A percentile compares a stretch with the other conserved stretches of the same genome.
These are phyloP conservation scores for Rostrohypoxylon terebratum DNA, from an alignment of 495 filamentous ascomycete genomes.

Conservation along the genomic window DNA sequence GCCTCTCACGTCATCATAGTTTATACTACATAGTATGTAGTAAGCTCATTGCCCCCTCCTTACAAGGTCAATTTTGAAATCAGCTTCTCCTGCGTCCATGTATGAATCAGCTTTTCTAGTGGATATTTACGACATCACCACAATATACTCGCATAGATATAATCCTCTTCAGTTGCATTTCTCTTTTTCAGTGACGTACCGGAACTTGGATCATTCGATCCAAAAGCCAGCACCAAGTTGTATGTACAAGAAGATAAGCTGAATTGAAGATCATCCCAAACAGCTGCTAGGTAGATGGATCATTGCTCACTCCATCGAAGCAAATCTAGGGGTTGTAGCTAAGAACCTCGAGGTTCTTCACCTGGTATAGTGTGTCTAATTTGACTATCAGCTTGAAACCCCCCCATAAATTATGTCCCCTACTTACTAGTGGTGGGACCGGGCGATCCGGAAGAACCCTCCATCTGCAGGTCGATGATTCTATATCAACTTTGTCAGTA, in stretches of 20 bases:
- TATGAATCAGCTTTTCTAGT: background rate
- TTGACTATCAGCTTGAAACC: background rate
- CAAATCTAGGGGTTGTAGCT: conserved; percentile 53
- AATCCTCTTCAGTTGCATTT: background rate
- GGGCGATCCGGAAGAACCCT: conserved; percentile 61
- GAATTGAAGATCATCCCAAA: background rate
- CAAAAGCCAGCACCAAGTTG: background rate
- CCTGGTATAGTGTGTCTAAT: conserved; percentile 57
- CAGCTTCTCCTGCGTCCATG: background rate
- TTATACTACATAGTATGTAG: background rate
- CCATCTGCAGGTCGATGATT: conserved; percentile 64
- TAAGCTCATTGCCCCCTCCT: background rate
- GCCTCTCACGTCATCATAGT: background rate
- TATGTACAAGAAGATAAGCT: background rate
- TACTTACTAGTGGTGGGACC: conserved; percentile 57
- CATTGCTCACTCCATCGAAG: background rate
- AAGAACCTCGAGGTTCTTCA: conserved; percentile 54
- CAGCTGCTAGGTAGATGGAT: background rate
- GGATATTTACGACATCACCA: background rate
- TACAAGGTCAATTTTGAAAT: background rate
- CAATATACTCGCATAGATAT: background rate
- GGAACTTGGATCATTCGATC: background rate
- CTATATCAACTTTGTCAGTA: conserved; percentile 40
- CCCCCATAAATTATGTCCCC: background rate
- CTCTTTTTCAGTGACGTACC: background rate